A percentile compares a stretch with the other conserved stretches of the same genome.
Evolutionary conservation across 176 grass and related monocot species (phyloP).

Genomic region (Eleusine indica): DNA sequence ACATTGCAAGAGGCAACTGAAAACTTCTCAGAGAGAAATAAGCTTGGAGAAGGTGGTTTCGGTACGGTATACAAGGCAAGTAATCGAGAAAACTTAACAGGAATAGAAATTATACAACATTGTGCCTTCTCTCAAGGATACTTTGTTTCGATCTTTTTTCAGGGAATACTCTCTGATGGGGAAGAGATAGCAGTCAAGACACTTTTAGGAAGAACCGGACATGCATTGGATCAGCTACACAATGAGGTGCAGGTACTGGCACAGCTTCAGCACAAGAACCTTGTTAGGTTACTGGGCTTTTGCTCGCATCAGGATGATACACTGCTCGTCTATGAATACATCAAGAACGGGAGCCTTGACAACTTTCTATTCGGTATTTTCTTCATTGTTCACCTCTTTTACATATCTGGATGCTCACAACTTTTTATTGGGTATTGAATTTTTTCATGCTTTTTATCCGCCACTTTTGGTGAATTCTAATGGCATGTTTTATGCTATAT

Average conservation of each 20-base stretch:
- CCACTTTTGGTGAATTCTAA: background rate
- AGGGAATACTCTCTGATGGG: conserved; percentile 46
- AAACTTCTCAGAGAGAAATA: conserved; percentile 45
- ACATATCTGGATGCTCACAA: background rate
- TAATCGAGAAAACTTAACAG: no score
- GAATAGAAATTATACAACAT: background rate
- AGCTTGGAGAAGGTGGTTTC: conserved; percentile 56
- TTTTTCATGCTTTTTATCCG: background rate
- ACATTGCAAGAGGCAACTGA: conserved; percentile 51
- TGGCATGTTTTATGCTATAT: background rate
- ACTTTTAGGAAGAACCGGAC: conserved; percentile 22
- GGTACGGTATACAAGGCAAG: conserved; percentile 54
- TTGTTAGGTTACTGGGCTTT: conserved; percentile 49
- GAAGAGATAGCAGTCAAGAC: conserved; percentile 60
- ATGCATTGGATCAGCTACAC: conserved; percentile 36
- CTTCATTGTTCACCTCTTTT: background rate
- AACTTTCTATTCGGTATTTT: conserved; percentile 44
- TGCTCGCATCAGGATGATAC: conserved; percentile 39
- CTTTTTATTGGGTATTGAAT: background rate
- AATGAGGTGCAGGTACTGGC: conserved; percentile 51
- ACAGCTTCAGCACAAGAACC: conserved; percentile 65
- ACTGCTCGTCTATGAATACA: conserved; percentile 44
- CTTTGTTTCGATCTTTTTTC: background rate
- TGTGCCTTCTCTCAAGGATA: background rate
- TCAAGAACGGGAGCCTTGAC: conserved; percentile 50